Conservation (phyloP, 116 monocot species). For the Papilionanthe hybrid region DNA sequence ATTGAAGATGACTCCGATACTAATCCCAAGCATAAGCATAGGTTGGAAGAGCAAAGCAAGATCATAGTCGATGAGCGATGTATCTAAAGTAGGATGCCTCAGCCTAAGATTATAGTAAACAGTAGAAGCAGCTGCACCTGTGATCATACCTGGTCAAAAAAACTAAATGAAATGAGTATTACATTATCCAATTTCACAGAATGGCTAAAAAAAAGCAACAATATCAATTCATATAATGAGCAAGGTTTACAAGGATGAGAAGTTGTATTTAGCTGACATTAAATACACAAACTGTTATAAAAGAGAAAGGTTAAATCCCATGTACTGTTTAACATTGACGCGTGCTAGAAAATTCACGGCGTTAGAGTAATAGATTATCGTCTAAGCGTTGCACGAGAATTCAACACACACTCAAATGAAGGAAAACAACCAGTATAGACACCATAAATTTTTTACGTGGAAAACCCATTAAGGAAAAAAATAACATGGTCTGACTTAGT, state of each 20-base stretch:
- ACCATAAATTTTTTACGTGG: too few species aligned
- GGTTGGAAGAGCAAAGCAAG: constrained; percentile 46
- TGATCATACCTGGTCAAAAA: constrained; percentile 40
- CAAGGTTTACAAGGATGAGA: not conserved
- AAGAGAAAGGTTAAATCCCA: not conserved
- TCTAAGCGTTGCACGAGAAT: too few species aligned
- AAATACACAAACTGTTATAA: not conserved
- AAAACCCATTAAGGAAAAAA: too few species aligned
- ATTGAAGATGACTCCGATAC: constrained; percentile 49
- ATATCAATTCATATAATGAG: not conserved
- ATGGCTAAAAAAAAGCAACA: too few species aligned
- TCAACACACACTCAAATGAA: too few species aligned
- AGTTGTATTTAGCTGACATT: not conserved
- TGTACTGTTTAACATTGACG: too few species aligned
- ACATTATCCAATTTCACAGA: not conserved
- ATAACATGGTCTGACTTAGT: too few species aligned
- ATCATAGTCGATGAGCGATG: constrained; percentile 46
- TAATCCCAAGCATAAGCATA: constrained; percentile 53
- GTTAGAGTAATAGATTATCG: too few species aligned
- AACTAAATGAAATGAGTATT: not conserved
- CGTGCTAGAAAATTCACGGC: too few species aligned
- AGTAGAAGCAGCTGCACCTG: constrained; percentile 40
- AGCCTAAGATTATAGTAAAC: constrained; percentile 51
- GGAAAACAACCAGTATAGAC: too few species aligned
- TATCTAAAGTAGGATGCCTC: constrained; percentile 42